These are phyloP conservation scores for Cylindrotheca closterium DNA, from an alignment of 108 stramenopile genomes.

Conservation along the genomic window DNA sequence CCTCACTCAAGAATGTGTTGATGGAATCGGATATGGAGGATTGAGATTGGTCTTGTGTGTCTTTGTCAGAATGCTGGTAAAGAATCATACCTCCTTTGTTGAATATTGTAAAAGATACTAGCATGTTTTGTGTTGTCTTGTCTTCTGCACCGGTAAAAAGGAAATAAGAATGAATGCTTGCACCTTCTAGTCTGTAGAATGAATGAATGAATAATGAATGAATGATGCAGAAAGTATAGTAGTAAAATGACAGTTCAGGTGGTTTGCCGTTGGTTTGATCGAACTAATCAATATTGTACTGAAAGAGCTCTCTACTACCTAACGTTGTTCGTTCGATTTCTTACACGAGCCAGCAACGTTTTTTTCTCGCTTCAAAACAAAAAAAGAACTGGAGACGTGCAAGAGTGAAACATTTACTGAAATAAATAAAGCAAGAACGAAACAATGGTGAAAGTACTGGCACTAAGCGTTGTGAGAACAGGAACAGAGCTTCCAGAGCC, in stretches of 20 bases:
- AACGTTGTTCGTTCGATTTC: too few species aligned
- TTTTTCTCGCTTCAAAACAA: too few species aligned
- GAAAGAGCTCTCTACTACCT: too few species aligned
- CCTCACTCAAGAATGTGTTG: slow-evolving; percentile 25
- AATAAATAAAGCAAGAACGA: background rate
- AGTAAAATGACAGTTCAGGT: too few species aligned
- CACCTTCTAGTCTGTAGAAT: background rate
- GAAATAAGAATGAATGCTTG: background rate
- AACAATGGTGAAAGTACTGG: slow-evolving; percentile 78
- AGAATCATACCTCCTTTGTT: slow-evolving; percentile 64
- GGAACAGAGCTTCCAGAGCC: slow-evolving; percentile 68
- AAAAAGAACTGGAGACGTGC: too few species aligned
- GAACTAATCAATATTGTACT: too few species aligned
- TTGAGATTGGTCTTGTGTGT: background rate
- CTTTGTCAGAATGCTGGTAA: slow-evolving; percentile 37
- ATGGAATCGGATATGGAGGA: slow-evolving; percentile 13
- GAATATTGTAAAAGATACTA: slow-evolving; percentile 74
- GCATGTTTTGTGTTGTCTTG: slow-evolving; percentile 37
- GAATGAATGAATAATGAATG: background rate
- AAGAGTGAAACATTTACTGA: too few species aligned
- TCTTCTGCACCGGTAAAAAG: background rate
- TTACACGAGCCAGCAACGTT: too few species aligned
- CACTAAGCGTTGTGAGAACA: slow-evolving; percentile 79
- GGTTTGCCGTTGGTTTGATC: too few species aligned
- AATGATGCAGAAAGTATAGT: too few species aligned